Percentiles rank a stretch among this genome's conserved stretches.
Conservation (phyloP, 2,329 filamentous ascomycete genomes). For the Myriosclerotinia duriaeana region DNA sequence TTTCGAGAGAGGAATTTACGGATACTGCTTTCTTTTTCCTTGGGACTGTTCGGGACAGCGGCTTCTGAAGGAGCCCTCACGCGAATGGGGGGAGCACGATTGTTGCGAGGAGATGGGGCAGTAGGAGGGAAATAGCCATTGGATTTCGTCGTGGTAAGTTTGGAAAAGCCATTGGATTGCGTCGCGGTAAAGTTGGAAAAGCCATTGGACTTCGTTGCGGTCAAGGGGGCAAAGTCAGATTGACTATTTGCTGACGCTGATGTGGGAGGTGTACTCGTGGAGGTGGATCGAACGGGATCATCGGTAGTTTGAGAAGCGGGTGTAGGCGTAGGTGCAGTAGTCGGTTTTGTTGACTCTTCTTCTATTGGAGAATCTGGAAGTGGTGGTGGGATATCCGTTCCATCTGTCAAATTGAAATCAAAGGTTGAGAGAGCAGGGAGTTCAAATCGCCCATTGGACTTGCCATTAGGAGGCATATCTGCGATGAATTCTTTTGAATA, state of each 20-base stretch:
- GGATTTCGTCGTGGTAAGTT: constrained; percentile 6
- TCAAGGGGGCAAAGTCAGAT: constrained; percentile 7
- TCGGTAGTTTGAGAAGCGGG: constrained; percentile 11
- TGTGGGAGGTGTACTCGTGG: not conserved
- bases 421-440: constrained; percentile 39
- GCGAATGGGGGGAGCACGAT: not conserved
- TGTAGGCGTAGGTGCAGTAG: constrained; percentile 22
- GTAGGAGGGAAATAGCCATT: constrained; percentile 11
- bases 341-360: constrained; percentile 30
- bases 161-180: constrained; percentile 1
- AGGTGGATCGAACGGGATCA: constrained; percentile 7
- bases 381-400: constrained; percentile 42
- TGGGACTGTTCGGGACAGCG: constrained; percentile 30
- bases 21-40: constrained; percentile 41
- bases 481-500: not conserved
- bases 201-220: constrained; percentile 4
- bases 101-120: not conserved
- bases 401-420: constrained; percentile 41
- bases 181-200: constrained; percentile 2
- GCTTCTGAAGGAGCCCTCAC: constrained; percentile 10
- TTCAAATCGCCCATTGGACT: constrained; percentile 39
- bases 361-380: constrained; percentile 40
- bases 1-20: constrained; percentile 42
- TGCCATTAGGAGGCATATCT: constrained; percentile 36
- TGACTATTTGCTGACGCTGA: constrained; percentile 17